A percentile compares a stretch with the other conserved stretches of the same genome.
Conservation (phyloP, 2,329 filamentous ascomycete species). For the Cryphonectria carpinicola region DNA sequence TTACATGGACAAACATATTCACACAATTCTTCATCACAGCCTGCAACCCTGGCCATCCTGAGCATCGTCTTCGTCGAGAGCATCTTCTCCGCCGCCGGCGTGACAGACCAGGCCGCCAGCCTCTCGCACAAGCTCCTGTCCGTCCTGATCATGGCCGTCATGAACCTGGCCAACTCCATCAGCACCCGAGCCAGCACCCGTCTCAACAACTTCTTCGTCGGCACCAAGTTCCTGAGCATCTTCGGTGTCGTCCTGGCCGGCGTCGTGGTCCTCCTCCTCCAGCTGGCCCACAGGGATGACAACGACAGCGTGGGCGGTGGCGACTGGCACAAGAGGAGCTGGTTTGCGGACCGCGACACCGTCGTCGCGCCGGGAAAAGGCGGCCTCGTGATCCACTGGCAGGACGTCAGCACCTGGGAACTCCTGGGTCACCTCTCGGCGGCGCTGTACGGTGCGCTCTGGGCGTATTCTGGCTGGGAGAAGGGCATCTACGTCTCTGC, state of each 20-base stretch:
- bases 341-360: constrained; percentile 58
- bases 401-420: constrained; percentile 56
- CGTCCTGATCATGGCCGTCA: constrained; percentile 49
- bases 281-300: constrained; percentile 42
- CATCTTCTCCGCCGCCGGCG: constrained; percentile 56
- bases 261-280: constrained; percentile 49
- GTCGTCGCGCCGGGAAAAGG: constrained; percentile 50
- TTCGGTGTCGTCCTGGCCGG: constrained; percentile 53
- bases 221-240: constrained; percentile 56
- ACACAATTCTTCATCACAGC: constrained; percentile 32
- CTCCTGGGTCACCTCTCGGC: constrained; percentile 62
- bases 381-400: constrained; percentile 52
- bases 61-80: constrained; percentile 67
- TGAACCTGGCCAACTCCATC: constrained; percentile 58
- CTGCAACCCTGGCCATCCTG: constrained; percentile 65
- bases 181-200: constrained; percentile 59
- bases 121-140: constrained; percentile 57
- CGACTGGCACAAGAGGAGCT: constrained; percentile 57
- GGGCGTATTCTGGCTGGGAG: constrained; percentile 70
- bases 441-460: constrained; percentile 64
- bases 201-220: constrained; percentile 60
- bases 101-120: constrained; percentile 48
- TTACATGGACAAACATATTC: background rate
- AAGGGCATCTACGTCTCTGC: constrained; percentile 63
- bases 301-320: constrained; percentile 46